Evolutionary conservation across 345 rosid species (phyloP).

Genomic region (Viola odorata): DNA sequence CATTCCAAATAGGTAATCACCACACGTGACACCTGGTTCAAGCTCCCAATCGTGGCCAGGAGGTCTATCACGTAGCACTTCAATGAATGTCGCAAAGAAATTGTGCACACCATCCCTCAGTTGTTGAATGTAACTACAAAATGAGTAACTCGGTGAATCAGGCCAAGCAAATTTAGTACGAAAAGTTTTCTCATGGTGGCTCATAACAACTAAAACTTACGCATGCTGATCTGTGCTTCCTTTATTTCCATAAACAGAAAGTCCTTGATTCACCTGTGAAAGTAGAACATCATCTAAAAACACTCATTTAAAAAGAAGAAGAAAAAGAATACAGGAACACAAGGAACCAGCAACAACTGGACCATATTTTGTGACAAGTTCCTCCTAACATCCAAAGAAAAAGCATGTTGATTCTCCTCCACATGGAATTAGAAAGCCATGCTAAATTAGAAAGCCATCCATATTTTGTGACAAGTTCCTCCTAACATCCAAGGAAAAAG

Average conservation of each 20-base stretch:
- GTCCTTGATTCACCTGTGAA: slow-evolving; percentile 91
- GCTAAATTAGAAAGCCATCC: too few species aligned
- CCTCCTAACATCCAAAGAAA: too few species aligned
- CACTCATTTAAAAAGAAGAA: neutral
- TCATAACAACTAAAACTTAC: slow-evolving; percentile 42
- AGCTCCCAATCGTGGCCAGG: slow-evolving; percentile 99
- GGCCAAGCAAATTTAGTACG: neutral
- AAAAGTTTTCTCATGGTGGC: neutral
- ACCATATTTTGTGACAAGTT: too few species aligned
- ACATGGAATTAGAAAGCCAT: too few species aligned
- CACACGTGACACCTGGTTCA: slow-evolving; percentile 99
- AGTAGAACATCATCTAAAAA: slow-evolving; percentile 11
- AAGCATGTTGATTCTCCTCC: too few species aligned
- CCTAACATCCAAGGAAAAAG: too few species aligned
- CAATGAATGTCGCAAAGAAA: slow-evolving; percentile 94
- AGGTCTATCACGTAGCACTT: slow-evolving; percentile 88
- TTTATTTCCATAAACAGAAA: slow-evolving; percentile 93
- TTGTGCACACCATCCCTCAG: slow-evolving; percentile 97
- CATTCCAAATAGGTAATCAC: slow-evolving; percentile 98
- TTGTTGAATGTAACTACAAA: slow-evolving; percentile 85
- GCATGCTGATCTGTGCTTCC: slow-evolving; percentile 99
- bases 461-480: too few species aligned
- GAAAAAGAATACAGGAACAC: neutral
- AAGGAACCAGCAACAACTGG: neutral
- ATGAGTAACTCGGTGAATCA: slow-evolving; percentile 9